Percentiles rank a stretch among this genome's conserved stretches.
phyloP scores from a whole-genome alignment of 163 green algal species.

The Scenedesmus sp. region DNA sequence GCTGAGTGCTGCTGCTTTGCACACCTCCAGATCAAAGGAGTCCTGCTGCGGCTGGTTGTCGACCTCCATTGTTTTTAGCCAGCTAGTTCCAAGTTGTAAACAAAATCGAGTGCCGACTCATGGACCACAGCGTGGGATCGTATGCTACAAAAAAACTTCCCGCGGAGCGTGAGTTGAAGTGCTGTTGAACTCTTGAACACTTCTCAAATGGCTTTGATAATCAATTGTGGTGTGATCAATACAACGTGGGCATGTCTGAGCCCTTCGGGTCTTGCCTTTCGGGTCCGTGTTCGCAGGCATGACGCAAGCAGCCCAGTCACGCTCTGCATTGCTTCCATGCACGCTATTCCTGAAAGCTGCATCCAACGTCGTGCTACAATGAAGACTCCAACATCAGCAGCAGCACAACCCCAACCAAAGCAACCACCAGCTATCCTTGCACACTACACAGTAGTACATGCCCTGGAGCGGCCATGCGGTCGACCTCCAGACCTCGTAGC shows the following conservation, averaged over 20 bases:
- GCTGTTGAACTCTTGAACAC: too few species aligned
- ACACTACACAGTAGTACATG: slow-evolving; percentile 10
- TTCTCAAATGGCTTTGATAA: too few species aligned
- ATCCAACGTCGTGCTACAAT: background rate
- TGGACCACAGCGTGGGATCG: background rate
- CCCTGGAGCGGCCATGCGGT: background rate
- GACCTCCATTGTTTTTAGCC: slow-evolving; percentile 1
- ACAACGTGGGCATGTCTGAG: background rate
- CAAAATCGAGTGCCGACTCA: background rate
- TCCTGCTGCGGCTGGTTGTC: slow-evolving; percentile 27
- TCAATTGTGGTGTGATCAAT: background rate
- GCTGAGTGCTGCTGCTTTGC: background rate
- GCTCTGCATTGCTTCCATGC: background rate
- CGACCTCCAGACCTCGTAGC: background rate
- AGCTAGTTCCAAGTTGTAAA: background rate
- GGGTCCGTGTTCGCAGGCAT: slow-evolving; percentile 15
- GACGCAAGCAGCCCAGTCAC: slow-evolving; percentile 8
- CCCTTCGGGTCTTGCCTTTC: background rate
- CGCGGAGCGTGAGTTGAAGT: background rate
- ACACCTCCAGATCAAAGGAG: slow-evolving; percentile 28
- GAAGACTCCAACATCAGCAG: background rate
- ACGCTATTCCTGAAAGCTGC: background rate
- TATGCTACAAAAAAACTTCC: background rate
- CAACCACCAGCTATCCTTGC: slow-evolving; percentile 12
- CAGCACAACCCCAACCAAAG: background rate